Percentiles rank a stretch among this genome's conserved stretches.
Evolutionary conservation across 257 asterid genomes (phyloP).

Genomic region (Craterostigma plantagineum): DNA sequence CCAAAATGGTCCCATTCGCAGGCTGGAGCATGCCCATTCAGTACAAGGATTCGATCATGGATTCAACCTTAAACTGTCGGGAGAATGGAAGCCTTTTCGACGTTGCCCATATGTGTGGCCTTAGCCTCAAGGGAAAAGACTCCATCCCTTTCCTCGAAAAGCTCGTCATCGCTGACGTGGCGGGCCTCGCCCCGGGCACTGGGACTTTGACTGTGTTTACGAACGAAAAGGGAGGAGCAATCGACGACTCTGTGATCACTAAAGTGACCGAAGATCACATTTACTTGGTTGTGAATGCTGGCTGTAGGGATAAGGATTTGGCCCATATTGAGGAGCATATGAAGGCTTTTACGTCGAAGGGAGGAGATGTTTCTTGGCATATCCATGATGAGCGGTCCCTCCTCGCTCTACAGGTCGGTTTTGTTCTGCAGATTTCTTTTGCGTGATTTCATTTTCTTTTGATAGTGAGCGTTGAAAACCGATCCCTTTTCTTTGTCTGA

Average conservation of each 20-base stretch:
- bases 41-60: constrained; percentile 97
- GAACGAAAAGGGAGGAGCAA: constrained; percentile 94
- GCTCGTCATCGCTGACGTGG: constrained; percentile 90
- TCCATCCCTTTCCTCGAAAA: constrained; percentile 73
- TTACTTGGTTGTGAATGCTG: constrained; percentile 92
- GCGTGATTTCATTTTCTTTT: not conserved
- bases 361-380: constrained; percentile 96
- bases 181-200: constrained; percentile 83
- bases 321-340: constrained; percentile 96
- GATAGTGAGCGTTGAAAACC: too few relatives aligned
- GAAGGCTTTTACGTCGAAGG: constrained; percentile 74
- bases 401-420: constrained; percentile 85
- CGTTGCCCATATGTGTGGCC: constrained; percentile 96
- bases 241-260: constrained; percentile 88
- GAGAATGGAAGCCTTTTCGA: constrained; percentile 91
- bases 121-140: constrained; percentile 92
- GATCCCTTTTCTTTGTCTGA: too few relatives aligned
- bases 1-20: constrained; percentile 97
- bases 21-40: constrained; percentile 99
- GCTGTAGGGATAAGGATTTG: constrained; percentile 95
- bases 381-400: constrained; percentile 91
- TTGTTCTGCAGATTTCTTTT: too few relatives aligned
- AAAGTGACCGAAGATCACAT: constrained; percentile 73
- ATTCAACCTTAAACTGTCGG: constrained; percentile 87
- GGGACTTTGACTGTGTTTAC: constrained; percentile 86